Evolutionary conservation across 108 stramenopile species (phyloP), one percentile per base, ranked within the genome.

Genomic region (Skeletonema costatum): DNA sequence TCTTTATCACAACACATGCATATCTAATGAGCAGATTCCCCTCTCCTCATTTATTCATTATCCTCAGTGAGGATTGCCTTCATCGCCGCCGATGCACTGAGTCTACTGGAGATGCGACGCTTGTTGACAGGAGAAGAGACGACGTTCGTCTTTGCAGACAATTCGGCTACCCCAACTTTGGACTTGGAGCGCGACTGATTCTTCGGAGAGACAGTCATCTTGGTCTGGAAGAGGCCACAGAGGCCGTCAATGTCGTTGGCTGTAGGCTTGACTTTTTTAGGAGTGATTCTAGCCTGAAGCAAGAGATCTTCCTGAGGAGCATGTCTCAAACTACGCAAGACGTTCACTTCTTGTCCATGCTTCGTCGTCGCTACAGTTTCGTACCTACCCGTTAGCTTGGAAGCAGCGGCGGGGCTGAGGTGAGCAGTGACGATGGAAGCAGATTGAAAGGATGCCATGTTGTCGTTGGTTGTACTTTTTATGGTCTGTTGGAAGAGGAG

Each of bases 371-470:
- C 50, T 16, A 60, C 48, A 51, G 68, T 70, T 39, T 77, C 76
- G 25, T 77, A 77, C 17, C 76, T 59, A 13, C 76, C 76, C 21
- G 76, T 35, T 44, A 70, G 63, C 39, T 66, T 25, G 1, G 68
- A 59, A 25, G 76, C 68, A 44, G 64, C 76, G 19, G 46, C 60
- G 9, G 68, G 62, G 36, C 68, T 77, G 68, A 77, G 39, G 33
- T 35, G 32, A 13, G 46, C 30, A 21, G 76, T 19, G 19, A 77
- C 51, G 36, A 67, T 53, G 4, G 36, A 29, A 14, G 48, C 68
- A 38, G 36, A 39, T 56, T 9, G 21, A 56, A 56, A 56, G 53
- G 53, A 56, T 56, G 53, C 53, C 33, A 53, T 32, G 6, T 32
- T 64, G 61, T 21, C 36, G 61, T 30, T 56, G 7, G n/a, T 1